These are phyloP conservation scores for maize (Zea mays) DNA, from an alignment of 176 grass and related monocot genomes.

Conservation along the genomic window Zm-B73-REFERENCE-NAM-5.0 NC_050104.1:27841001-27841500, in stretches of 20 bases:
- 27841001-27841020: constrained; percentile 76
- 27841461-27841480: neutral
- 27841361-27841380: neutral
- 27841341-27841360: neutral
- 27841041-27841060: constrained; percentile 67
- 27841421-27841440: neutral
- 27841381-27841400: neutral
- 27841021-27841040: constrained; percentile 72
- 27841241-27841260: neutral
- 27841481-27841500: neutral
- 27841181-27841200: constrained; percentile 18
- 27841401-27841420: constrained; percentile 7
- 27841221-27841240: neutral
- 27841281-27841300: neutral
- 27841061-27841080: constrained; percentile 76
- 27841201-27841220: neutral
- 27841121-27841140: constrained; percentile 70
- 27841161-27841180: constrained; percentile 97
- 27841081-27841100: constrained; percentile 82
- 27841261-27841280: neutral
- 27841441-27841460: neutral
- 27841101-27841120: constrained; percentile 98
- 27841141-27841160: constrained; percentile 87
- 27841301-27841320: neutral
- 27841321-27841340: neutral